These are phyloP conservation scores for Chlamydomonas reinhardtii DNA, from an alignment of 163 green algal genomes.

Conservation along the genomic window DNA sequence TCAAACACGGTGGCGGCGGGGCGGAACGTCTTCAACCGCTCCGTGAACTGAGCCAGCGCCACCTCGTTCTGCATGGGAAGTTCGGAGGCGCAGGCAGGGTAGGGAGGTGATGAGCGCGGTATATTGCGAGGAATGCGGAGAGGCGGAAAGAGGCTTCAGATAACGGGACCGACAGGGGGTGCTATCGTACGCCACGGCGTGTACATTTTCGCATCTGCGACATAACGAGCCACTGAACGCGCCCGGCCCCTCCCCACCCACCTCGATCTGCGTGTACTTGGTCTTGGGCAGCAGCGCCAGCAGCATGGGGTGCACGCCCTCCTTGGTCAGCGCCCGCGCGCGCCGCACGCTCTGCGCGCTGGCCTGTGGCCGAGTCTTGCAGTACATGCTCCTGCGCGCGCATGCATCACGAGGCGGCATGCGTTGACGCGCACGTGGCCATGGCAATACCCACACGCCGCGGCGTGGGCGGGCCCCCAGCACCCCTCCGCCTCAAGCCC, in stretches of 20 bases:
- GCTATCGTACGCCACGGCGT: too few relatives aligned
- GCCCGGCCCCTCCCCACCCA: neutral
- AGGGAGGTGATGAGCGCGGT: neutral
- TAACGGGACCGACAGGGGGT: too few relatives aligned
- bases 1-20: slow-evolving; percentile 90
- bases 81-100: neutral
- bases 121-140: too few relatives aligned
- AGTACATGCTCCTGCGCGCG: slow-evolving; percentile 77
- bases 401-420: too few relatives aligned
- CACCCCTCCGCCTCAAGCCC: too few relatives aligned
- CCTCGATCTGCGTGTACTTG: slow-evolving; percentile 51
- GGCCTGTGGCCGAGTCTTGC: slow-evolving; percentile 84
- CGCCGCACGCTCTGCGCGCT: slow-evolving; percentile 82
- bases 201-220: too few relatives aligned
- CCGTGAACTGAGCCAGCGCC: slow-evolving; percentile 76
- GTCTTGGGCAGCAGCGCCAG: slow-evolving; percentile 68
- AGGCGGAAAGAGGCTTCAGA: too few relatives aligned
- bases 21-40: slow-evolving; percentile 79
- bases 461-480: too few relatives aligned
- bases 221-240: too few relatives aligned
- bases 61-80: slow-evolving; percentile 59
- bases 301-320: slow-evolving; percentile 84
- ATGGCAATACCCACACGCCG: too few relatives aligned
- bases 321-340: slow-evolving; percentile 71
- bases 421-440: too few relatives aligned